These are phyloP conservation scores for Leptoxyphium fumago DNA, from an alignment of 2,329 filamentous ascomycete species.

Conservation along the genomic window DNA sequence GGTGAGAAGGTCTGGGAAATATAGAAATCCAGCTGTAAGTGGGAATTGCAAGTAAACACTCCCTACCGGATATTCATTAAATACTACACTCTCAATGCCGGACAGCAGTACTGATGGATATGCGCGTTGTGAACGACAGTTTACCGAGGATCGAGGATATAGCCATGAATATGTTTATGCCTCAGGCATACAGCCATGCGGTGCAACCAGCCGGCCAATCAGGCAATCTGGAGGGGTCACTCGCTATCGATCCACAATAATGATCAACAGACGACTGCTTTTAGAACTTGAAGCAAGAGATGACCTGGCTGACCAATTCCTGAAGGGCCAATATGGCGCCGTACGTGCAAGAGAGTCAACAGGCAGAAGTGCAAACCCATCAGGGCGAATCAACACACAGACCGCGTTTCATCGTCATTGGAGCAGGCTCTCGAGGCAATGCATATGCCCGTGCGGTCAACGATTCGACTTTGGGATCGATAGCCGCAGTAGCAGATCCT, in stretches of 20 bases:
- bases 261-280: too few relatives aligned
- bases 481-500: slow-evolving; percentile 72
- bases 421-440: slow-evolving; percentile 65
- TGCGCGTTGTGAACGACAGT: background rate
- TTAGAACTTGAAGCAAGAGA: too few relatives aligned
- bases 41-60: too few relatives aligned
- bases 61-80: background rate
- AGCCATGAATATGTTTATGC: too few relatives aligned
- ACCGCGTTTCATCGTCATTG: slow-evolving; percentile 58
- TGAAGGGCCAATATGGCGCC: background rate
- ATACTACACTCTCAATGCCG: background rate
- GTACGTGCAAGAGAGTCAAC: background rate
- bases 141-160: background rate
- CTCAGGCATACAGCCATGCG: too few relatives aligned
- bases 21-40: background rate
- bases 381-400: background rate
- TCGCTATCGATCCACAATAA: too few relatives aligned
- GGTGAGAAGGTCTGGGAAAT: background rate
- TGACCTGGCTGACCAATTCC: too few relatives aligned
- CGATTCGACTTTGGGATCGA: slow-evolving; percentile 49
- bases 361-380: background rate
- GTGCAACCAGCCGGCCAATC: too few relatives aligned
- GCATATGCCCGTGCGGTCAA: slow-evolving; percentile 57
- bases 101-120: too few relatives aligned
- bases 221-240: too few relatives aligned